Base-by-base conservation (phyloP, 768 basidiomycete species). In the Cystobasidium tubakii region DNA sequence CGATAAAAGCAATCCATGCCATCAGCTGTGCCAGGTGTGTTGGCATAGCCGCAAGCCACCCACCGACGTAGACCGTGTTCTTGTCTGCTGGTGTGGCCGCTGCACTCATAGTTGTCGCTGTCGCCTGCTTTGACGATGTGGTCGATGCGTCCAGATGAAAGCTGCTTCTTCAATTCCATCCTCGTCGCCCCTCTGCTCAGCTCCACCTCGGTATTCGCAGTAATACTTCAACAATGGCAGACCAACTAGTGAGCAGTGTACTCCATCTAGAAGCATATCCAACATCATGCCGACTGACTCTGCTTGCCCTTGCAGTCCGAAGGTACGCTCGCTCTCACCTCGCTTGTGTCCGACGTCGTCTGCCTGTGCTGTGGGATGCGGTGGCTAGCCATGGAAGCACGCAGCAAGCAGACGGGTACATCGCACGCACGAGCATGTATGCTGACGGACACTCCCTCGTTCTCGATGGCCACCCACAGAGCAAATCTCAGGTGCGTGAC, bases 401-500 rank as follows among this genome's bases (percentile, higher is more conserved):
- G 46, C 46, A 60, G 53, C n/a, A n/a, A n/a, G n/a, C n/a, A n/a
- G 53, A 55, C 21, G 53, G 9, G 27, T n/a, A 29, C 7, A 55
- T 7, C 27, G 23, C 62, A 63, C 21, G n/a, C n/a, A n/a, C n/a
- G n/a, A n/a, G n/a, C n/a, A n/a, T n/a, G n/a, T n/a, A 25, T n/a
- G 29, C 62, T 63, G 62, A 55, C 54, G n/a, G 6, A 19, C 29
- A 55, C 54, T 10, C 7, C 15, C 27, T 63, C n/a, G n/a, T 12
- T 36, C 9, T 29, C 34, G 33, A 25, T 31, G n/a, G 62, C 15
- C 46, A 34, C n/a, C 64, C 21, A 55, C 81, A 95, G 92, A 94
- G 82, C 91, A 93, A 85, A 91, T 94, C 79, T 87, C 91, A 79
- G 92, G 92, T 91, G 80, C 57, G 87, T 82, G 39, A 39, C 13